Percentiles rank a stretch among this genome's conserved stretches.
These are phyloP conservation scores for Elsinoe batatas DNA, from an alignment of 2,329 filamentous ascomycete species.

Conservation along the genomic window DNA sequence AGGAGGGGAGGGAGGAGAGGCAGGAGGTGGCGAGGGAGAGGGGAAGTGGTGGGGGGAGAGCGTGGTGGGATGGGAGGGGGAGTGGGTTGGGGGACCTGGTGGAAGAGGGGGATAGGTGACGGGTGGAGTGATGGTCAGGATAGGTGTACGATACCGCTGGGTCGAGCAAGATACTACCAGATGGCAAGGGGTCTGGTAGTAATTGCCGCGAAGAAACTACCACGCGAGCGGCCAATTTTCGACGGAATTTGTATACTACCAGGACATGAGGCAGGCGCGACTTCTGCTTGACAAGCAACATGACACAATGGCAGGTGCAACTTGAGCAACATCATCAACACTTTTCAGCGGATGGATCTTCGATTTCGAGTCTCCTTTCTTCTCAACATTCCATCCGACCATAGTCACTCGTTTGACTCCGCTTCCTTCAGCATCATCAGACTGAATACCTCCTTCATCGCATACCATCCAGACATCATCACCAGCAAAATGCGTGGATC, in stretches of 20 bases:
- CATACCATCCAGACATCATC: neutral
- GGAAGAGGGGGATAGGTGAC: neutral
- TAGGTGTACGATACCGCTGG: neutral
- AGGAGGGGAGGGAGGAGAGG: constrained; percentile 1
- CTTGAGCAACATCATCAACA: neutral
- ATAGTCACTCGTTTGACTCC: constrained; percentile 2
- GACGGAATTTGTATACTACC: neutral
- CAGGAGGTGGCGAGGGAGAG: constrained; percentile 12
- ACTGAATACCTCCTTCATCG: neutral
- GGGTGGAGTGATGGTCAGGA: neutral
- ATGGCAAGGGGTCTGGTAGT: neutral
- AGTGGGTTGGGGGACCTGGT: neutral
- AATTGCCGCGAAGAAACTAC: neutral
- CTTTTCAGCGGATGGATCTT: neutral
- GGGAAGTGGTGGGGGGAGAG: constrained; percentile 3
- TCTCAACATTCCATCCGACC: neutral
- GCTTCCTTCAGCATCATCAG: neutral
- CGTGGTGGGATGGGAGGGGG: constrained; percentile 9
- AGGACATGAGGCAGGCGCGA: neutral
- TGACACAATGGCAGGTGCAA: neutral
- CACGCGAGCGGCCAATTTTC: too few species aligned
- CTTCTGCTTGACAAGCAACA: neutral
- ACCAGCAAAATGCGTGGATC: constrained; percentile 1
- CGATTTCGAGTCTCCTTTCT: neutral
- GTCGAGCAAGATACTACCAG: neutral